phyloP scores from a whole-genome alignment of 805 yeast genomes.

The Wickerhamomyces xylosicus region DNA sequence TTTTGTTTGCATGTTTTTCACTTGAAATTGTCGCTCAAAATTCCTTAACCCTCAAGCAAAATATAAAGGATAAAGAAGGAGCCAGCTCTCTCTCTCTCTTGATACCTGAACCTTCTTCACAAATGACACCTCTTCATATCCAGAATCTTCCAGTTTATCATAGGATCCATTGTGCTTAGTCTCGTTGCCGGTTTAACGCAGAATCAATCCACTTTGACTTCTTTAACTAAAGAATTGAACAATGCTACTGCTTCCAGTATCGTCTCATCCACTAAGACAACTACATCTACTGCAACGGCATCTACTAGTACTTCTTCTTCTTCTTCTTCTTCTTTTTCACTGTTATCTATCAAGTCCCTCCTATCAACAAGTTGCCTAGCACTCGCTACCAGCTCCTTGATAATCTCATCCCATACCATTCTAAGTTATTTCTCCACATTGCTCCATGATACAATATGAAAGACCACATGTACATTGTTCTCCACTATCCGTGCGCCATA shows the following conservation, averaged over 20 bases:
- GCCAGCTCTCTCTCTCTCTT: slow-evolving; percentile 13
- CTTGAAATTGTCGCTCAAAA: too few relatives aligned
- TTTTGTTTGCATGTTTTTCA: too few relatives aligned
- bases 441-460: neutral
- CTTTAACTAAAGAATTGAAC: neutral
- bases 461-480: neutral
- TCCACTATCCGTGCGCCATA: neutral
- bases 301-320: neutral
- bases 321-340: slow-evolving; percentile 3
- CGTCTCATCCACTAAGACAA: neutral
- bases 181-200: neutral
- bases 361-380: slow-evolving; percentile 1
- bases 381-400: slow-evolving; percentile 1
- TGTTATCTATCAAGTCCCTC: slow-evolving; percentile 3
- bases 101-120: neutral
- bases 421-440: neutral
- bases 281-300: slow-evolving; percentile 3
- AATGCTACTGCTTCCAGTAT: neutral
- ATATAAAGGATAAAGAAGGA: too few relatives aligned
- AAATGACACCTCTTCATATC: slow-evolving; percentile 1
- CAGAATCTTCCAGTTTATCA: slow-evolving; percentile 1
- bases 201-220: neutral
- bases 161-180: neutral
- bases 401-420: neutral
- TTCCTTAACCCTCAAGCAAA: too few relatives aligned